Base-by-base conservation (phyloP, 495 filamentous ascomycete genomes). In the Trypethelium eluteriae region DNA sequence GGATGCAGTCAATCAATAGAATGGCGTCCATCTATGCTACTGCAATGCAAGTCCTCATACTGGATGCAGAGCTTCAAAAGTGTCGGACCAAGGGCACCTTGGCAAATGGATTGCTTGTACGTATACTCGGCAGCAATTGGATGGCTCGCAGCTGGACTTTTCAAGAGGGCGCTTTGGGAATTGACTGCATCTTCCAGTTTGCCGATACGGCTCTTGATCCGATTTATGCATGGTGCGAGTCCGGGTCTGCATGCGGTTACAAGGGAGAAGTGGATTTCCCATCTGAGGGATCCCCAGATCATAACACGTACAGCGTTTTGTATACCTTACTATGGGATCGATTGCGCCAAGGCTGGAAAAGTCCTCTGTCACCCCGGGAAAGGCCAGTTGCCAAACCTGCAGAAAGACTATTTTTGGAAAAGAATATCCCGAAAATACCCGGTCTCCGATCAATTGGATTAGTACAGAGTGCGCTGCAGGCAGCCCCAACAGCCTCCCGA, bases 51-150 rank as follows among this genome's bases (percentile, higher is more conserved):
- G 56, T 61, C n/a, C 56, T 61, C n/a, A 18, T 61, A 32, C 18
- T 61, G 10, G 56, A 61, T 61, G 18, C 56, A 11, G 56, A 61
- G 10, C 56, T 61, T 25, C 56, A 36, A 36, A 61, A 61, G 56
- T 10, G 10, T 25, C 7, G 18, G 18, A 10, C 18, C 56, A 18
- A 61, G 9, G 41, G 41, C 7, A 46, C 14, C 41, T 46, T 46
- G 7, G 41, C 41, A 46, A 46, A 46, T 16, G 41, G 1, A 9
- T 46, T 46, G 41, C 41, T 46, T 16, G 41, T 16, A 46, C 41
- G 7, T 0, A 46, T 46, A 9, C 41, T 46, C 14, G 41, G 41
- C 14, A 46, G 41, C 14, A 46, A 46, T 46, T 46, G 41, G 41
- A 46, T 46, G 41, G 7, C 41, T 46, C 41, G 41, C 41, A 46